phyloP scores from a whole-genome alignment of 495 filamentous ascomycete genomes.

The Tuber borchii region DNA sequence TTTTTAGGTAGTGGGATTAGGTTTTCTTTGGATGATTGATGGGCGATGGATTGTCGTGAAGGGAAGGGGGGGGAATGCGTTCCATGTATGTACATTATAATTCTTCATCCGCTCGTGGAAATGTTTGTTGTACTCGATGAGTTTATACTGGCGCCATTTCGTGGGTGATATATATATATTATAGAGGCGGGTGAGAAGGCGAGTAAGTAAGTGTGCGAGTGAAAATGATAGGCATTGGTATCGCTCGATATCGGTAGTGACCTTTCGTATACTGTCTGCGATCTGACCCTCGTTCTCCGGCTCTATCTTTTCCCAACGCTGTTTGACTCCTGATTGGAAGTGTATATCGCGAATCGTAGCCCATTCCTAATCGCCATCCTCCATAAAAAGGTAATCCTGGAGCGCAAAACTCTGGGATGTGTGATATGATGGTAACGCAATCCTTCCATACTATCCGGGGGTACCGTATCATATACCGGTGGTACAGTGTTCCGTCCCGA shows the following conservation, averaged over 20 bases:
- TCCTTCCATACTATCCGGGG: not conserved
- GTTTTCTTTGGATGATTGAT: conserved; percentile 3
- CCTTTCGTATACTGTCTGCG: not conserved
- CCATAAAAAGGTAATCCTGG: not conserved
- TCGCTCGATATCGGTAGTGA: not conserved
- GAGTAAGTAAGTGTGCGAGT: not conserved
- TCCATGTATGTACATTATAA: conserved; percentile 3
- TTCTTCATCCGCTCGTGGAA: not conserved
- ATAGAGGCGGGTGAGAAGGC: not conserved
- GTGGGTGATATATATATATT: not conserved
- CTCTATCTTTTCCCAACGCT: not conserved
- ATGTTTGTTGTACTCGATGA: not conserved
- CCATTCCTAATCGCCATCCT: not conserved
- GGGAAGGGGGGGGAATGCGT: not conserved
- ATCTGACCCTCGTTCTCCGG: not conserved
- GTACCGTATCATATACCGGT: not conserved
- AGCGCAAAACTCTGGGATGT: not conserved
- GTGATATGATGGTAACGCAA: not conserved
- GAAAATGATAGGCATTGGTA: not conserved
- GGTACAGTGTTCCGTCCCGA: not conserved
- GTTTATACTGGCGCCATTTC: not conserved
- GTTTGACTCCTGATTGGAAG: not conserved
- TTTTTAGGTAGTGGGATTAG: not conserved
- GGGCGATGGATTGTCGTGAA: conserved; percentile 1
- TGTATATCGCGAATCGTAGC: not conserved